Evolutionary conservation across 179 eudicot genomes (phyloP).

Genomic region (Nepenthes alata): DNA sequence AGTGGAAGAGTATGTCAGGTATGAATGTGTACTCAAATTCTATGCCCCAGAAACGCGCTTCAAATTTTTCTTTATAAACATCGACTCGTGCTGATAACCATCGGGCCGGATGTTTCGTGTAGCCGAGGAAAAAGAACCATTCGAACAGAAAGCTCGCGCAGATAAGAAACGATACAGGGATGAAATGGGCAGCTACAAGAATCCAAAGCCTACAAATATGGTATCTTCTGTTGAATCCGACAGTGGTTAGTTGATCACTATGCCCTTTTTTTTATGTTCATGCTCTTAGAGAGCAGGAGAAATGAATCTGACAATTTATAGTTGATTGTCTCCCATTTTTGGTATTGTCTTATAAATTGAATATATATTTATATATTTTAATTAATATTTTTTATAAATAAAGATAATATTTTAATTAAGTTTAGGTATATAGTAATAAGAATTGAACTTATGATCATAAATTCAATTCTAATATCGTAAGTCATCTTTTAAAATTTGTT

Average conservation of each 20-base stretch:
- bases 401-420: too few relatives aligned
- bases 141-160: constrained; percentile 61
- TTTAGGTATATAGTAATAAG: too few relatives aligned
- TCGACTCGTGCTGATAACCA: neutral
- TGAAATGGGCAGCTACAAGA: constrained; percentile 52
- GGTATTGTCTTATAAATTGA: too few relatives aligned
- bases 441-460: too few relatives aligned
- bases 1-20: constrained; percentile 89
- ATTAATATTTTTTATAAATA: too few relatives aligned
- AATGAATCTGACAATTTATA: too few relatives aligned
- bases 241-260: constrained; percentile 17
- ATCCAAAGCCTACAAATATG: constrained; percentile 31
- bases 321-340: too few relatives aligned
- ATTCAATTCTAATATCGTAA: too few relatives aligned
- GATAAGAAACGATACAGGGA: constrained; percentile 70
- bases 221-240: constrained; percentile 60
- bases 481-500: too few relatives aligned
- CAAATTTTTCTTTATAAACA: too few relatives aligned
- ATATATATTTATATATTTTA: too few relatives aligned
- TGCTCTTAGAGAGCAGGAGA: neutral
- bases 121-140: constrained; percentile 88
- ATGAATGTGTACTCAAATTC: neutral
- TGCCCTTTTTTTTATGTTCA: neutral
- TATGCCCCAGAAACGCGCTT: neutral
- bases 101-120: constrained; percentile 9